Percentiles rank a stretch among this genome's conserved stretches.
These are phyloP conservation scores for Phaseolus coccineus DNA, from an alignment of 331 rosid species.

Conservation along the genomic window DNA sequence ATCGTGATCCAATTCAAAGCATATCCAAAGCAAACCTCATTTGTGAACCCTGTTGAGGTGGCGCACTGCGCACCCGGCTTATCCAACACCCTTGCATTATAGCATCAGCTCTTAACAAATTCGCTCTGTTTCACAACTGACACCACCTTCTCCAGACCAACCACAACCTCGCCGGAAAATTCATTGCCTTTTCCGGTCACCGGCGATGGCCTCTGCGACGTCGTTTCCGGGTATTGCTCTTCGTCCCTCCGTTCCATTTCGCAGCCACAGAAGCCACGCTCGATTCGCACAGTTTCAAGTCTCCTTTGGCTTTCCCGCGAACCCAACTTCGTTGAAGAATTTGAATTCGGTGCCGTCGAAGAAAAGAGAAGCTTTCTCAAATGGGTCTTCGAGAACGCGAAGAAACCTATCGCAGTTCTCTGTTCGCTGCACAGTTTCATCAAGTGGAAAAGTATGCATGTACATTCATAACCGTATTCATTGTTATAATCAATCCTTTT, in stretches of 20 bases:
- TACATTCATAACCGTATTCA: background rate
- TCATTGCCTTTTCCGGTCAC: constrained; percentile 1
- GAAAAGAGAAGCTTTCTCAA: constrained; percentile 50
- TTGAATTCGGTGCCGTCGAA: constrained; percentile 49
- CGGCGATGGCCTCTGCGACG: constrained; percentile 66
- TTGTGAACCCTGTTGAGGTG: constrained; percentile 29
- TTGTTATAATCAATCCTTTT: background rate
- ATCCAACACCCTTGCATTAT: constrained; percentile 21
- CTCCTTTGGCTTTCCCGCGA: constrained; percentile 44
- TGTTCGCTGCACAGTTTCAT: constrained; percentile 70
- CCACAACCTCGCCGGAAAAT: constrained; percentile 1
- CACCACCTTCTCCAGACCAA: background rate
- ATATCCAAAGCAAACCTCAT: constrained; percentile 36
- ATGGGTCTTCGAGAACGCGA: constrained; percentile 47
- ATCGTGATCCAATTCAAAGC: too few relatives aligned
- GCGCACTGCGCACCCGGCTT: constrained; percentile 39
- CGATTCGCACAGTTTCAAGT: constrained; percentile 50
- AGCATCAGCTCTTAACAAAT: constrained; percentile 35
- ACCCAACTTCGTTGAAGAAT: constrained; percentile 49
- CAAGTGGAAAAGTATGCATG: constrained; percentile 75
- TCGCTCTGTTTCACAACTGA: background rate
- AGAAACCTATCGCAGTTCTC: constrained; percentile 49
- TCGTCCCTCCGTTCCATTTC: constrained; percentile 54
- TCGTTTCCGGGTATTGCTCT: constrained; percentile 53
- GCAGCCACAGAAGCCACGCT: constrained; percentile 41